Base-by-base conservation (phyloP, 768 basidiomycete genomes). In the Cubamyces sp. region DNA sequence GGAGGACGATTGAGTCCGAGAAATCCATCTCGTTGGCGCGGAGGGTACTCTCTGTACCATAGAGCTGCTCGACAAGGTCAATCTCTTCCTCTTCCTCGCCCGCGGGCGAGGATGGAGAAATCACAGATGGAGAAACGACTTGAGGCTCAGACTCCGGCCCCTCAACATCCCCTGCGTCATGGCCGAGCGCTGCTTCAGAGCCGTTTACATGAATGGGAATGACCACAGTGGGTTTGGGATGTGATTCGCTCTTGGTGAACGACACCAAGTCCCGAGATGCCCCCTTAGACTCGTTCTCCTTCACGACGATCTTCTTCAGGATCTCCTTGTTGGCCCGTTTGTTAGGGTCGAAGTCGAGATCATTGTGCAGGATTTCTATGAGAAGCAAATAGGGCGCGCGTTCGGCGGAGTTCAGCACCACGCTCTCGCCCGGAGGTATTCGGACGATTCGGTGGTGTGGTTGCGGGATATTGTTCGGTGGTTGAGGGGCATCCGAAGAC, bases 381-480 rank as follows among this genome's bases (percentile, higher is more conserved):
- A 96, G 82, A 23, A 99, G 83, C 19, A 99, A 81, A 72, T 92
- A 99, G 5, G 97, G 97, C 0, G 94, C 95, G 39, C 92, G 85
- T 75, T 99, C 96, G 3, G 97, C 97, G 19, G 96, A 98, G 73
- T 99, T 99, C 26, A 99, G 83, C 11, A 98, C 97, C 47, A 98
- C 97, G 59, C 93, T 91, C 78, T 99, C 97, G 15, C 96, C 94
- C 3, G 97, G 96, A 12, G 96, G 96, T 70, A 99, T 96, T 65
- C 97, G 88, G 53, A 98, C 95, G 54, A 99, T 93, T 45, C 94
- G 89, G 73, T 98, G 95, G 73, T 98, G 96, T 5, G 91, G 86
- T 69, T 85, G 79, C 6, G 82, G 79, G 42, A 79, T 74, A 41
- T 74, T 73, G 30, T 69, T 70, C 15, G 75, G 73, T 21, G 74